Evolutionary conservation across 108 stramenopile species (phyloP), one percentile per base, ranked within the genome.

Genomic region (Pseudonitzschia multiseries): DNA sequence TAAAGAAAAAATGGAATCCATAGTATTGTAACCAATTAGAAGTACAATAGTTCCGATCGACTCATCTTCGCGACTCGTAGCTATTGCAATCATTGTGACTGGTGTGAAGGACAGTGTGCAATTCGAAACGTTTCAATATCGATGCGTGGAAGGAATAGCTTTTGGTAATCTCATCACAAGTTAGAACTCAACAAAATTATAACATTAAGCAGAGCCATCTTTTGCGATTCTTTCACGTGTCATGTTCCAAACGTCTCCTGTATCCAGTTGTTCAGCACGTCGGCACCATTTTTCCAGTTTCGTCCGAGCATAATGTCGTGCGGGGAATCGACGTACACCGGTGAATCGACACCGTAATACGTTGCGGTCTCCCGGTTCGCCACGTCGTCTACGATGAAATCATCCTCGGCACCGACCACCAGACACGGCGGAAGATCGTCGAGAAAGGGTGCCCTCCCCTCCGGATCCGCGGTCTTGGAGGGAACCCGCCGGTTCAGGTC

Each of bases 231-330:
- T n/a, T n/a, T n/a, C n/a, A n/a, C n/a, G n/a, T n/a, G n/a, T n/a
- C n/a, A 26, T 3, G 22, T 10, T 10, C 14, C 14, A 31, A 41
- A 33, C 6, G 32, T 62, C 27, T 57, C 46, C 83, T 81, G 59
- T 26, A 89, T 40, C 77, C 77, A 89, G 10, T 69, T 21, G 50
- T 75, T 24, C n/a, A 89, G 61, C 22, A 64, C 77, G 21, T 69
- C 57, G 42, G 88, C 88, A 20, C 64, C 85, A 53, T 84, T 82
- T 41, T 74, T 24, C 85, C 85, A 89, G 15, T 80, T 80, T 18
- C 43, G 15, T n/a, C 78, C 82, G 24, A 91, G 80, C 90, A 91
- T 91, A 61, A 91, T 81, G 74, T 91, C 90, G 65, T 91, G 90
- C 43, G 86, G 84, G 24, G 89, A 83, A 67, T 85, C 86, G 14